Conservation (phyloP, 2,329 filamentous ascomycete species). For the Raffaelea albimanens region DNA sequence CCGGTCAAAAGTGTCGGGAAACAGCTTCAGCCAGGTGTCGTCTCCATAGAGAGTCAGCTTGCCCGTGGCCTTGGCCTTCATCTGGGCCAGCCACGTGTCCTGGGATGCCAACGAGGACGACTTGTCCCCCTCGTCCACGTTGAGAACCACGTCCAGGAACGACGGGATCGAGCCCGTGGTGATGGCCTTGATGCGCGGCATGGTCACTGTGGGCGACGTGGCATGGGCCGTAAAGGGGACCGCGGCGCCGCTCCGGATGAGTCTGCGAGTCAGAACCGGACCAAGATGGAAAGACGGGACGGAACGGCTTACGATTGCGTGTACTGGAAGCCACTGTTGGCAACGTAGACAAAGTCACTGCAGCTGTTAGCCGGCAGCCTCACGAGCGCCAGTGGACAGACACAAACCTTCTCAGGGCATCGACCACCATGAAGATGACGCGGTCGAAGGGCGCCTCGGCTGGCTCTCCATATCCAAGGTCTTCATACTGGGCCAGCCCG, state of each 20-base stretch:
- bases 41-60: constrained; percentile 93
- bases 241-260: constrained; percentile 75
- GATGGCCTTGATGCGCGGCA: constrained; percentile 95
- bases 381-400: neutral
- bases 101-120: constrained; percentile 78
- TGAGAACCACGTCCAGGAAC: constrained; percentile 92
- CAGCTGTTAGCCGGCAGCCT: neutral
- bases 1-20: constrained; percentile 78
- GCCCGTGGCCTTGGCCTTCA: constrained; percentile 59
- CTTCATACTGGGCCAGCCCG: constrained; percentile 64
- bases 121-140: constrained; percentile 90
- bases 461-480: constrained; percentile 42
- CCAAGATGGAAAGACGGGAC: neutral
- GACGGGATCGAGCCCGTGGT: constrained; percentile 97
- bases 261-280: constrained; percentile 33
- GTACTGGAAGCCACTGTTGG: constrained; percentile 72
- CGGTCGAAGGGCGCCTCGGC: constrained; percentile 72
- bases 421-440: constrained; percentile 94
- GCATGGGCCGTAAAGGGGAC: constrained; percentile 93
- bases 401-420: constrained; percentile 75
- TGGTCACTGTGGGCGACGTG: constrained; percentile 93
- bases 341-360: constrained; percentile 87
- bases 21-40: constrained; percentile 96
- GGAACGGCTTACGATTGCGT: constrained; percentile 64
- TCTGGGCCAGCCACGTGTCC: constrained; percentile 93